These are phyloP conservation scores for Vinca minor DNA, from an alignment of 257 asterid genomes.

Conservation along the genomic window DNA sequence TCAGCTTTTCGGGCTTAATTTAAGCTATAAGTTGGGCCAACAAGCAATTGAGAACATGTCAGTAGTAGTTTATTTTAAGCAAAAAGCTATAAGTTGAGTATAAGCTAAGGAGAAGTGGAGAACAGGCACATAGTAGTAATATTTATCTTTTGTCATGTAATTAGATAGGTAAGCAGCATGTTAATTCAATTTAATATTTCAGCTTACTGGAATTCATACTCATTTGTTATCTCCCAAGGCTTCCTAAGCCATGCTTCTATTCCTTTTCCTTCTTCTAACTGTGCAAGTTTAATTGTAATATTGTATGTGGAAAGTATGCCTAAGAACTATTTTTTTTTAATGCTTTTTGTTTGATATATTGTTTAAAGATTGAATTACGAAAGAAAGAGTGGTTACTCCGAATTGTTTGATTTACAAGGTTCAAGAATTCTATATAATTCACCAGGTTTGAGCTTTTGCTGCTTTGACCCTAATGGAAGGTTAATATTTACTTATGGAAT, in stretches of 20 bases:
- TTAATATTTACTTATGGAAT: not conserved
- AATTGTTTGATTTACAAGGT: not conserved
- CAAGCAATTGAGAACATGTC: no score
- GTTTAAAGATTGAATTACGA: not conserved
- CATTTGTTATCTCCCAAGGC: no score
- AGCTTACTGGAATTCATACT: not conserved
- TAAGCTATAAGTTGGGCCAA: no score
- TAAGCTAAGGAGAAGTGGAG: no score
- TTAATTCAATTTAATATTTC: no score
- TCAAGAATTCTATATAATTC: not conserved
- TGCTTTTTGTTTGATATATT: not conserved
- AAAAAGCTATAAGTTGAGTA: no score
- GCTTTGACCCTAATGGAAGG: not conserved
- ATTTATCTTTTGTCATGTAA: not conserved
- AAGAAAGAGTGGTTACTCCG: not conserved
- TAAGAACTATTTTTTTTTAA: not conserved
- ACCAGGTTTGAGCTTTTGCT: not conserved
- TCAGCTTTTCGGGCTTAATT: no score
- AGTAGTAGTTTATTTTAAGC: no score
- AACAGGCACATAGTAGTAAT: not conserved
- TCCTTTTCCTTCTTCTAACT: no score
- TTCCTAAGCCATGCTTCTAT: not conserved
- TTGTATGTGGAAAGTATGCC: not conserved
- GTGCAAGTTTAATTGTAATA: not conserved
- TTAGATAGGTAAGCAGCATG: not conserved